Conservation (phyloP, 148 eudicot species). For the Suaeda aralocaspica region DNA sequence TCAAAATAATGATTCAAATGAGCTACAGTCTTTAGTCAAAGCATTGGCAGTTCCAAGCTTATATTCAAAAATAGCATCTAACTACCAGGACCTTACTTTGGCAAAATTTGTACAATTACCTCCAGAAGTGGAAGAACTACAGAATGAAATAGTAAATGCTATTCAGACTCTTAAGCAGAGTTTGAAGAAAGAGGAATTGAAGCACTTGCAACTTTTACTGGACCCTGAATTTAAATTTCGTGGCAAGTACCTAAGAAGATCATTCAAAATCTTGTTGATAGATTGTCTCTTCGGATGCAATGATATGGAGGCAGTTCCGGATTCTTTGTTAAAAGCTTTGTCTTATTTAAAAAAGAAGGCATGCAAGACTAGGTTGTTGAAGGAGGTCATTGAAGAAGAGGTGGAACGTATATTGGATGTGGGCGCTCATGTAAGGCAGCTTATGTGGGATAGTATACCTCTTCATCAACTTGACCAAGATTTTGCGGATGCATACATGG, state of each 20-base stretch:
- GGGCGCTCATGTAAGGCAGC: constrained; percentile 62
- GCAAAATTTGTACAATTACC: constrained; percentile 35
- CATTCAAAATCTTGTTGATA: constrained; percentile 44
- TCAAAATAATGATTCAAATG: constrained; percentile 38
- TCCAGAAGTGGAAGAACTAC: constrained; percentile 46
- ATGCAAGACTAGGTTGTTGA: constrained; percentile 20
- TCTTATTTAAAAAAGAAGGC: constrained; percentile 41
- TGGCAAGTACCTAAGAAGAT: constrained; percentile 27
- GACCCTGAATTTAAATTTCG: constrained; percentile 40
- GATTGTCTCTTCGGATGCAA: constrained; percentile 75
- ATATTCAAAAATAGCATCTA: constrained; percentile 29
- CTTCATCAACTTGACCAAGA: constrained; percentile 49
- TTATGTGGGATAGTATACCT: constrained; percentile 48
- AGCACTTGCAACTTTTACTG: constrained; percentile 36
- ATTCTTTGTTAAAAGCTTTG: constrained; percentile 37
- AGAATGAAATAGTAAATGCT: constrained; percentile 60
- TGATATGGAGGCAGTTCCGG: constrained; percentile 69
- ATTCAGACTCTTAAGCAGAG: constrained; percentile 39
- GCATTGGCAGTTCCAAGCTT: constrained; percentile 67
- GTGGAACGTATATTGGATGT: constrained; percentile 54
- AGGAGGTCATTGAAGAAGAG: constrained; percentile 49
- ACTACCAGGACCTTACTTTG: constrained; percentile 21
- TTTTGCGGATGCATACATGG: constrained; percentile 68
- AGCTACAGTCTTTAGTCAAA: constrained; percentile 48
- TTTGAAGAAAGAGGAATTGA: constrained; percentile 36